Conservation (phyloP, 2,329 filamentous ascomycete species). For the Microdochium paspali region DNA sequence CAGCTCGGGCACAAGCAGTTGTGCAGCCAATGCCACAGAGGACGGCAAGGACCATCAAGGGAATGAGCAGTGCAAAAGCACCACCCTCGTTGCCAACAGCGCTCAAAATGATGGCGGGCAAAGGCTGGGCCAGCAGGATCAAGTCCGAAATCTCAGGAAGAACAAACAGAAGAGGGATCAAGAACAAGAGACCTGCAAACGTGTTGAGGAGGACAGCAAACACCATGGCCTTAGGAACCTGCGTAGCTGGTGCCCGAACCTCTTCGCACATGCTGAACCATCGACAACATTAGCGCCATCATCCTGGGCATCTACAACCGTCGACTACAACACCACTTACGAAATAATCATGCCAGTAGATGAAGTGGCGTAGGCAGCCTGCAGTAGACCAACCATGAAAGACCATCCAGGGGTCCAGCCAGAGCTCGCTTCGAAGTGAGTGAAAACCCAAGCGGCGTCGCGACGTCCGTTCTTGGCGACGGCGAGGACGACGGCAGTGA, state of each 20-base stretch:
- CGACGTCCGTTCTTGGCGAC: conserved; percentile 61
- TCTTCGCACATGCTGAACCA: conserved; percentile 60
- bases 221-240: conserved; percentile 67
- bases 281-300: conserved; percentile 5
- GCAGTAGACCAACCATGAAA: conserved; percentile 62
- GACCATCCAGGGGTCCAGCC: conserved; percentile 66
- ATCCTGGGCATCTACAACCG: conserved; percentile 5
- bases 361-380: conserved; percentile 65
- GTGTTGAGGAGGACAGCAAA: conserved; percentile 58
- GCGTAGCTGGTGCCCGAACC: conserved; percentile 53
- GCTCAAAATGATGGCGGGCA: conserved; percentile 53
- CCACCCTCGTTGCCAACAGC: conserved; percentile 52
- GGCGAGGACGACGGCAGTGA: conserved; percentile 51
- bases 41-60: conserved; percentile 55
- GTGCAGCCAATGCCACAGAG: conserved; percentile 63
- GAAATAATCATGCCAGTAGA: conserved; percentile 75
- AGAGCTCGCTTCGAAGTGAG: conserved; percentile 57
- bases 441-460: conserved; percentile 54
- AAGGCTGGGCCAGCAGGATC: conserved; percentile 47
- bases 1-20: conserved; percentile 57
- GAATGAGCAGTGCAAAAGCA: conserved; percentile 53
- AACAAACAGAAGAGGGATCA: conserved; percentile 61
- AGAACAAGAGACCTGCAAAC: conserved; percentile 55
- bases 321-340: conserved; percentile 31
- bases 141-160: conserved; percentile 52